A percentile compares a stretch with the other conserved stretches of the same genome.
phyloP scores from a whole-genome alignment of 1,139 yeast species.

The Candida tropicalis region DNA sequence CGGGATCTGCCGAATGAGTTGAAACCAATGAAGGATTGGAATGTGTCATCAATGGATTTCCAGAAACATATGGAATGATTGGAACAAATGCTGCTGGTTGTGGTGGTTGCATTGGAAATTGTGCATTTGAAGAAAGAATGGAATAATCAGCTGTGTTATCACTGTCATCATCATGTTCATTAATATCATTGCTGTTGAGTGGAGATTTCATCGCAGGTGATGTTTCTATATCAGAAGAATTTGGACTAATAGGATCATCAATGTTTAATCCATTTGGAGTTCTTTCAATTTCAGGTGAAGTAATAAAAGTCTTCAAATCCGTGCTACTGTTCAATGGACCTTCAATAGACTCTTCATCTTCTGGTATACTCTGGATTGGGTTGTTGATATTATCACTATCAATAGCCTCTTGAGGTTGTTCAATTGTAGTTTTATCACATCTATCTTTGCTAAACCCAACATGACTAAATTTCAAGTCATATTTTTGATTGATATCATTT shows the following conservation, averaged over 20 bases:
- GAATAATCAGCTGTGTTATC: constrained; percentile 13
- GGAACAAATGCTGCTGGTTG: constrained; percentile 8
- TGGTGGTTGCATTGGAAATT: constrained; percentile 8
- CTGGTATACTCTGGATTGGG: constrained; percentile 11
- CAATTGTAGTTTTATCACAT: constrained; percentile 33
- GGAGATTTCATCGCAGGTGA: constrained; percentile 12
- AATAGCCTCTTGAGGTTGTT: neutral
- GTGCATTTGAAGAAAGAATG: constrained; percentile 10
- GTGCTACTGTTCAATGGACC: constrained; percentile 15
- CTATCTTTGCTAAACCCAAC: constrained; percentile 38
- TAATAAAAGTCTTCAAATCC: constrained; percentile 15
- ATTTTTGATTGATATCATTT: constrained; percentile 12
- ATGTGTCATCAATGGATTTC: constrained; percentile 7
- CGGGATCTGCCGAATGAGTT: constrained; percentile 23
- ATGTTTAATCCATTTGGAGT: constrained; percentile 10
- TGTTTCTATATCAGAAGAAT: constrained; percentile 16
- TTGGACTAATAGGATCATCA: constrained; percentile 18
- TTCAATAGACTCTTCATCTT: constrained; percentile 13
- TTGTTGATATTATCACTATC: neutral
- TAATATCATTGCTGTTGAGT: constrained; percentile 3
- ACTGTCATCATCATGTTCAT: constrained; percentile 3
- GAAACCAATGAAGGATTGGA: constrained; percentile 9
- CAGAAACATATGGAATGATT: constrained; percentile 6
- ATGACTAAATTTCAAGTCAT: constrained; percentile 20
- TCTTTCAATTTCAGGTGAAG: constrained; percentile 10